phyloP scores from a whole-genome alignment of 768 basidiomycete genomes.

The Vishniacozyma victoriae region DNA sequence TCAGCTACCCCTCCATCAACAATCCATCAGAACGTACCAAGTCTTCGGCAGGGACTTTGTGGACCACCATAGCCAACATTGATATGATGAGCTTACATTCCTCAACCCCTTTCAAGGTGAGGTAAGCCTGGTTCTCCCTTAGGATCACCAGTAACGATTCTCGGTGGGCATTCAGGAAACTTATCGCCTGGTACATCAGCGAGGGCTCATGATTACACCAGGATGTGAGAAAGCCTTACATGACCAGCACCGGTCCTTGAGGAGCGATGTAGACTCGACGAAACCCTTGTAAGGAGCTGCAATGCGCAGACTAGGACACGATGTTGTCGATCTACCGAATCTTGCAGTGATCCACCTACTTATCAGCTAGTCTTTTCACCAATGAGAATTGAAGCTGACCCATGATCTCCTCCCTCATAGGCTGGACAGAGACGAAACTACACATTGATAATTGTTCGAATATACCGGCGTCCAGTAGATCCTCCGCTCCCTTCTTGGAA shows the following conservation, averaged over 20 bases:
- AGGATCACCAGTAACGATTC: slow-evolving; percentile 78
- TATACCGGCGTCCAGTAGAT: slow-evolving; percentile 69
- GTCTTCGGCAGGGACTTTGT: slow-evolving; percentile 68
- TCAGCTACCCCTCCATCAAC: not conserved
- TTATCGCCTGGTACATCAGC: slow-evolving; percentile 57
- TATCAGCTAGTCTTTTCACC: slow-evolving; percentile 78
- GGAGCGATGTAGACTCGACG: slow-evolving; percentile 63
- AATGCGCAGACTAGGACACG: slow-evolving; percentile 81
- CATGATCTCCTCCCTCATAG: slow-evolving; percentile 72
- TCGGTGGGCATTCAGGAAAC: slow-evolving; percentile 74
- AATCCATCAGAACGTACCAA: slow-evolving; percentile 54
- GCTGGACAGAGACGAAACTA: slow-evolving; percentile 78
- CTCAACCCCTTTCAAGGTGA: slow-evolving; percentile 63
- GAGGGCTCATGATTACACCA: not conserved
- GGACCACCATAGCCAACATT: slow-evolving; percentile 63
- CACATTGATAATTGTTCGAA: slow-evolving; percentile 71
- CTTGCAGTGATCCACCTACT: slow-evolving; percentile 10
- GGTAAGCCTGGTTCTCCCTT: slow-evolving; percentile 62
- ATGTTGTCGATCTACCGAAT: slow-evolving; percentile 71
- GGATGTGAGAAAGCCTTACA: slow-evolving; percentile 12
- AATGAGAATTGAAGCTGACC: slow-evolving; percentile 61
- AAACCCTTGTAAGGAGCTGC: slow-evolving; percentile 69
- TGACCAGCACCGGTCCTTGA: slow-evolving; percentile 24
- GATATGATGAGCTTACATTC: slow-evolving; percentile 74
- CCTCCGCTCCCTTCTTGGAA: slow-evolving; percentile 75